Percentiles rank a stretch among this genome's conserved stretches.
Evolutionary conservation across 2,329 filamentous ascomycete species (phyloP).

Genomic region (Phyllosticta capitalensis): DNA sequence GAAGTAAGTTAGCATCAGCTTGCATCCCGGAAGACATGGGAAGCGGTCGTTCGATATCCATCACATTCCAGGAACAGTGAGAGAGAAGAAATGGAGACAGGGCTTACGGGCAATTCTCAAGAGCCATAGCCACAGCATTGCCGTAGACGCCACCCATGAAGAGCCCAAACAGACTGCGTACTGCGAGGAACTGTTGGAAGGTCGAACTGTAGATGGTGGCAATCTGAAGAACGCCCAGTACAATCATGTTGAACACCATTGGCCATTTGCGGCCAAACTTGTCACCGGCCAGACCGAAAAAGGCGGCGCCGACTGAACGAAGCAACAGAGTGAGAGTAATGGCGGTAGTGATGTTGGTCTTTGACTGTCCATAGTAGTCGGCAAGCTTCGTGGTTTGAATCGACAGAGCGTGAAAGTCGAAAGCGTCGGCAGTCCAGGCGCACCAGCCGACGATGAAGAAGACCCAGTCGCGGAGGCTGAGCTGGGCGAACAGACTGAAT

Average conservation of each 20-base stretch:
- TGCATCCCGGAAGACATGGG: slow-evolving; percentile 14
- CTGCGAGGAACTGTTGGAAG: slow-evolving; percentile 65
- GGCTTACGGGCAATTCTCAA: slow-evolving; percentile 59
- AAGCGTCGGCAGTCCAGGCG: slow-evolving; percentile 74
- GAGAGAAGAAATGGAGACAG: background rate
- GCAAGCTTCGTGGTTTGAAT: slow-evolving; percentile 68
- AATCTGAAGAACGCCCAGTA: slow-evolving; percentile 61
- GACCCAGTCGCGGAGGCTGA: slow-evolving; percentile 59
- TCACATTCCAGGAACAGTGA: background rate
- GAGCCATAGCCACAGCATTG: slow-evolving; percentile 67
- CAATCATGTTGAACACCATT: slow-evolving; percentile 70
- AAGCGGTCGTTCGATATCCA: background rate
- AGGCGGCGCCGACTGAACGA: slow-evolving; percentile 62
- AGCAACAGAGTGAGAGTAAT: slow-evolving; percentile 69
- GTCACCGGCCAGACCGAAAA: slow-evolving; percentile 70
- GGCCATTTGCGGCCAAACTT: slow-evolving; percentile 76
- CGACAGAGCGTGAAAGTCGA: slow-evolving; percentile 73
- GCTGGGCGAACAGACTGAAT: slow-evolving; percentile 54
- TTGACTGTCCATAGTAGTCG: slow-evolving; percentile 47
- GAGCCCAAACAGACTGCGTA: slow-evolving; percentile 62
- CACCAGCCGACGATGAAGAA: slow-evolving; percentile 65
- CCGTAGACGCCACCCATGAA: slow-evolving; percentile 79
- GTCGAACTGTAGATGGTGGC: slow-evolving; percentile 68
- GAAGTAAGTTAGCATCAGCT: background rate
- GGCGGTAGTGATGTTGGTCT: slow-evolving; percentile 62